These are phyloP conservation scores for Penicillium fuscoglaucum DNA, from an alignment of 2,329 filamentous ascomycete genomes.

Conservation along the genomic window DNA sequence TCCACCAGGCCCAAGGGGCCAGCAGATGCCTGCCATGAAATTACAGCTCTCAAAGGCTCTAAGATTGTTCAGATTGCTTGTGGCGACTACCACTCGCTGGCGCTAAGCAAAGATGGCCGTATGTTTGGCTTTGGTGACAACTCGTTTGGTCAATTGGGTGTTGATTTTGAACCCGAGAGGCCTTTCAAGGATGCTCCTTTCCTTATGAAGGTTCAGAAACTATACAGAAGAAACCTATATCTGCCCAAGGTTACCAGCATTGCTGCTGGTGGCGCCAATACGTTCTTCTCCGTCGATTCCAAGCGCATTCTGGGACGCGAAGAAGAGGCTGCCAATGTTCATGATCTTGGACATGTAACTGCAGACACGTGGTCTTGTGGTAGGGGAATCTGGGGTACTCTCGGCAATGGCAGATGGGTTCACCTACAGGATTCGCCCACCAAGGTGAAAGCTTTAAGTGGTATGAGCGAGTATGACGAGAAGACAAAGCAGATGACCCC, in stretches of 20 bases:
- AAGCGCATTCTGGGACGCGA: slow-evolving; percentile 55
- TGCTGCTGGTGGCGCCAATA: slow-evolving; percentile 82
- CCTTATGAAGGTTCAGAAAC: slow-evolving; percentile 66
- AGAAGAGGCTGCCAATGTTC: slow-evolving; percentile 43
- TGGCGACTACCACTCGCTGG: slow-evolving; percentile 84
- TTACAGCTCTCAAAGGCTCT: slow-evolving; percentile 69
- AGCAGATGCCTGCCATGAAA: slow-evolving; percentile 80
- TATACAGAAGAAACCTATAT: slow-evolving; percentile 68
- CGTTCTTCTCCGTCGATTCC: slow-evolving; percentile 83
- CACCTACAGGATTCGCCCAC: slow-evolving; percentile 75
- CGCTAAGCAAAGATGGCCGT: slow-evolving; percentile 71
- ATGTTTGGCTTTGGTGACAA: slow-evolving; percentile 92
- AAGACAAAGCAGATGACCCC: slow-evolving; percentile 64
- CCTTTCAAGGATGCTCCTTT: slow-evolving; percentile 68
- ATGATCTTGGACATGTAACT: slow-evolving; percentile 57
- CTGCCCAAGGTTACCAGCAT: slow-evolving; percentile 70
- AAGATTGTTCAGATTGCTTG: slow-evolving; percentile 73
- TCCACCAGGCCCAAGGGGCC: slow-evolving; percentile 71
- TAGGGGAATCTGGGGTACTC: slow-evolving; percentile 75
- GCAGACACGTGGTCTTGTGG: slow-evolving; percentile 86
- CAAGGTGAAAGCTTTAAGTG: slow-evolving; percentile 80
- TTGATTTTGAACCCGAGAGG: slow-evolving; percentile 64
- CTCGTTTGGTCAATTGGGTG: slow-evolving; percentile 84
- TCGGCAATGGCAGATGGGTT: slow-evolving; percentile 87
- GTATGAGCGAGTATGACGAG: slow-evolving; percentile 86